Conservation (phyloP, 495 filamentous ascomycete species). For the Sordaria brevicollis region DNA sequence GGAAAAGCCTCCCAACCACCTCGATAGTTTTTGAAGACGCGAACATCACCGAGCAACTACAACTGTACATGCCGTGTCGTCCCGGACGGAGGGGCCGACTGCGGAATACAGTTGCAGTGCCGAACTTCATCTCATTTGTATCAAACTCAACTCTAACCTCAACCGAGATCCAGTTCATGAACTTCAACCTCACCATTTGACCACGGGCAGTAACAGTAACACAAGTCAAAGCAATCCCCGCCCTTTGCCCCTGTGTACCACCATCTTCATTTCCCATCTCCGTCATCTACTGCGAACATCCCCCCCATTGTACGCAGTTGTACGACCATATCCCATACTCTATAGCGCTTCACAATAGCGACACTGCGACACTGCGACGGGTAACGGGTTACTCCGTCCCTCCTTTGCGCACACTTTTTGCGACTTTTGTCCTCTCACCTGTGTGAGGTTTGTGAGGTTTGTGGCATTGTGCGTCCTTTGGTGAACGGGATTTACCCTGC, state of each 20-base stretch:
- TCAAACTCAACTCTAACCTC: not conserved
- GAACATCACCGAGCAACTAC: not conserved
- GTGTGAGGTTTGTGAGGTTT: too few relatives aligned
- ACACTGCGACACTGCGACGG: not conserved
- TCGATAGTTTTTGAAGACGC: not conserved
- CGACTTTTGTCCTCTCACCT: not conserved
- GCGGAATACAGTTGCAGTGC: not conserved
- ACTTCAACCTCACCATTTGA: not conserved
- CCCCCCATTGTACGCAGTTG: not conserved
- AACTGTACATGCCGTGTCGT: not conserved
- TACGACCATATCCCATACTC: not conserved
- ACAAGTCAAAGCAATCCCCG: not conserved
- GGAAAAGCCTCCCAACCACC: not conserved
- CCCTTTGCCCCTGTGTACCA: not conserved
- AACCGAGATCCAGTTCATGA: not conserved
- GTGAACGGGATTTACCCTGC: not conserved
- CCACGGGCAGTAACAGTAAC: too few relatives aligned
- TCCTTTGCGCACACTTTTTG: not conserved
- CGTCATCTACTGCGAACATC: not conserved
- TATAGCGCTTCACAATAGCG: not conserved
- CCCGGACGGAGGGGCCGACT: not conserved
- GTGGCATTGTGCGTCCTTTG: not conserved
- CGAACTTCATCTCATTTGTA: not conserved
- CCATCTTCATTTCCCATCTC: not conserved
- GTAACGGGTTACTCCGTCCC: not conserved